Percentiles rank a stretch among this genome's conserved stretches.
These are phyloP conservation scores for Apiospora arundinis DNA, from an alignment of 2,329 filamentous ascomycete genomes.

Conservation along the genomic window DNA sequence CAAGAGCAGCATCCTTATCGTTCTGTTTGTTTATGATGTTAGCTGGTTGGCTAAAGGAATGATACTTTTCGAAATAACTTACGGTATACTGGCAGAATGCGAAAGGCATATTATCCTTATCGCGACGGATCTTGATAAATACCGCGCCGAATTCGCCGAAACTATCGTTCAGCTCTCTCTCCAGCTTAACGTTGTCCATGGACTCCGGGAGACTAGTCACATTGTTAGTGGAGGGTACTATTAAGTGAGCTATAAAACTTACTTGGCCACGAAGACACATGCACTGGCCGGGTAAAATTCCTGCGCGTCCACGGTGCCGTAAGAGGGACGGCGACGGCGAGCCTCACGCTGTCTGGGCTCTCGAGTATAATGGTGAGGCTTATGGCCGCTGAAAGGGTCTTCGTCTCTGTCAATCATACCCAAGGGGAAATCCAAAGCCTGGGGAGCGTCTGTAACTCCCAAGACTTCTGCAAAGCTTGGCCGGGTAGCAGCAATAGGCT, in stretches of 20 bases:
- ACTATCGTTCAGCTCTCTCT: slow-evolving; percentile 56
- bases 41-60: slow-evolving; percentile 26
- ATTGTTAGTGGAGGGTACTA: slow-evolving; percentile 3
- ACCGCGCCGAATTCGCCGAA: slow-evolving; percentile 63
- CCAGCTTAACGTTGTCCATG: slow-evolving; percentile 56
- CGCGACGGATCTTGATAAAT: slow-evolving; percentile 69
- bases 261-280: slow-evolving; percentile 73
- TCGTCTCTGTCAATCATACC: not conserved
- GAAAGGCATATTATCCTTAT: slow-evolving; percentile 64
- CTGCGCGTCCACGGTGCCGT: slow-evolving; percentile 55
- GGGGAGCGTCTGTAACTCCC: not conserved
- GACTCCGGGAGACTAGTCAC: slow-evolving; percentile 55
- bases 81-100: slow-evolving; percentile 70
- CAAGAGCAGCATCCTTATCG: slow-evolving; percentile 54
- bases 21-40: slow-evolving; percentile 45
- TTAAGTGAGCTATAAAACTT: slow-evolving; percentile 40
- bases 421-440: not conserved
- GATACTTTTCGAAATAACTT: slow-evolving; percentile 36
- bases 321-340: not conserved
- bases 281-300: slow-evolving; percentile 58
- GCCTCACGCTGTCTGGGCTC: not conserved
- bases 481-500: not conserved
- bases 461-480: not conserved
- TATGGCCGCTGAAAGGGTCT: not conserved
- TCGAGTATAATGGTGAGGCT: no score